A percentile compares a stretch with the other conserved stretches of the same genome.
phyloP scores from a whole-genome alignment of 352 stramenopile species.

The Phytopythium cucurbitacearum region DNA sequence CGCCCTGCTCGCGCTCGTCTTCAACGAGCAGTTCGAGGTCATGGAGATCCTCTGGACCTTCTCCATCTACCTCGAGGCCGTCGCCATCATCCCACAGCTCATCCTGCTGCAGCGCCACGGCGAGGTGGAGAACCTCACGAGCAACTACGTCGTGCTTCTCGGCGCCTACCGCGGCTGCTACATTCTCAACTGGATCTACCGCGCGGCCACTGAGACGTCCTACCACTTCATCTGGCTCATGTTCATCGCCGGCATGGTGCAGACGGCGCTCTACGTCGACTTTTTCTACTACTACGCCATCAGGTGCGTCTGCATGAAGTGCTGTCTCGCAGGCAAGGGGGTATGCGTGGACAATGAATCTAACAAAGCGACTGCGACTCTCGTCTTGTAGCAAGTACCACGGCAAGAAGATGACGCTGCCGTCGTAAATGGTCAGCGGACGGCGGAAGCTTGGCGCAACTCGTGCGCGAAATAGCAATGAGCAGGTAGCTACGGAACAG shows the following conservation, averaged over 20 bases:
- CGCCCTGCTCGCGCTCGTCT: slow-evolving; percentile 93
- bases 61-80: slow-evolving; percentile 98
- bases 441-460: background rate
- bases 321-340: background rate
- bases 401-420: slow-evolving; percentile 89
- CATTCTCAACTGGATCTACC: slow-evolving; percentile 99
- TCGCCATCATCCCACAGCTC: slow-evolving; percentile 99
- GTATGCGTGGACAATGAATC: background rate
- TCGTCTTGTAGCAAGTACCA: slow-evolving; percentile 74
- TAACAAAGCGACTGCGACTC: background rate
- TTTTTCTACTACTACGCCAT: slow-evolving; percentile 99
- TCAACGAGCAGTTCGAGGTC: slow-evolving; percentile 91
- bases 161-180: slow-evolving; percentile 97
- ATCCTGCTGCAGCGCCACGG: slow-evolving; percentile 98
- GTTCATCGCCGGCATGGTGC: slow-evolving; percentile 97
- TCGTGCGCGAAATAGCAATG: background rate
- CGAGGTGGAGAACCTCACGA: slow-evolving; percentile 98
- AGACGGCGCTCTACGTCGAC: slow-evolving; percentile 99
- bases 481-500: slow-evolving; percentile 4
- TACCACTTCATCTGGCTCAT: slow-evolving; percentile 99
- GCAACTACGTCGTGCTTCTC: slow-evolving; percentile 99
- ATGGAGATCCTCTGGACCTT: slow-evolving; percentile 98
- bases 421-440: slow-evolving; percentile 43
- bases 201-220: slow-evolving; percentile 92
- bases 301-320: slow-evolving; percentile 35